A percentile compares a stretch with the other conserved stretches of the same genome.
Conservation (phyloP, 2,329 filamentous ascomycete genomes). For the Fusarium avenaceum region DNA sequence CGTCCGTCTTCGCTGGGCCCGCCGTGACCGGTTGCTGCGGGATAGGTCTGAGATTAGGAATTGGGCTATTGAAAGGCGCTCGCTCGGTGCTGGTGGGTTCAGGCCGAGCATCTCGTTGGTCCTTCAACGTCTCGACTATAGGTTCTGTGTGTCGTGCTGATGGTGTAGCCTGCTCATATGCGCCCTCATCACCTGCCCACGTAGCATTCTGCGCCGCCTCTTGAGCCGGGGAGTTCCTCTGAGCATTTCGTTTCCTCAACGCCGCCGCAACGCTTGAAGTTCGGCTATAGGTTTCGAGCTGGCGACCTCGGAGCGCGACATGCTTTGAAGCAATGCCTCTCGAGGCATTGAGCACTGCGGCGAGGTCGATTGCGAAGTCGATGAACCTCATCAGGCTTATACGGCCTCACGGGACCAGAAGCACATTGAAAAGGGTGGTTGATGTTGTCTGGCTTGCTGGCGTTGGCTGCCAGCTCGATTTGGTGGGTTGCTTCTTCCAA, state of each 20-base stretch:
- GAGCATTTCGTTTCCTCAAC: slow-evolving; percentile 49
- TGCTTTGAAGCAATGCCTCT: slow-evolving; percentile 75
- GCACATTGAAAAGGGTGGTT: slow-evolving; percentile 43
- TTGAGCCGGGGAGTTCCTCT: slow-evolving; percentile 9
- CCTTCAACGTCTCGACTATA: slow-evolving; percentile 18
- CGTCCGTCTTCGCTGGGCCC: slow-evolving; percentile 37
- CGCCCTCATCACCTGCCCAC: slow-evolving; percentile 11
- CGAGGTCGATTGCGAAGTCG: slow-evolving; percentile 76
- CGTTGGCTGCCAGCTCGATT: slow-evolving; percentile 37
- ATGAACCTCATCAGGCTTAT: slow-evolving; percentile 68
- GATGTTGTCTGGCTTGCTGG: slow-evolving; percentile 33
- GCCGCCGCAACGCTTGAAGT: slow-evolving; percentile 60
- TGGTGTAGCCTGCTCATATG: slow-evolving; percentile 31
- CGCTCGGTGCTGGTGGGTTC: slow-evolving; percentile 12
- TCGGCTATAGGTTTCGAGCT: slow-evolving; percentile 65
- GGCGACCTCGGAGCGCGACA: slow-evolving; percentile 67
- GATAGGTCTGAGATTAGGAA: slow-evolving; percentile 25
- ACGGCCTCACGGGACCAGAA: slow-evolving; percentile 41
- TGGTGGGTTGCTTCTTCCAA: slow-evolving; percentile 28
- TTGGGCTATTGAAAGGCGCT: slow-evolving; percentile 21
- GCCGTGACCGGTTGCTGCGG: slow-evolving; percentile 15
- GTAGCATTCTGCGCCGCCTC: slow-evolving; percentile 8
- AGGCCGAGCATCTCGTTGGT: slow-evolving; percentile 13
- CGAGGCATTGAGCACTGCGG: slow-evolving; percentile 77
- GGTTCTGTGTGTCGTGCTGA: slow-evolving; percentile 20